A percentile compares a stretch with the other conserved stretches of the same genome.
These are phyloP conservation scores for Marasmius fiardii DNA, from an alignment of 1,284 basidiomycete genomes.

Conservation along the genomic window DNA sequence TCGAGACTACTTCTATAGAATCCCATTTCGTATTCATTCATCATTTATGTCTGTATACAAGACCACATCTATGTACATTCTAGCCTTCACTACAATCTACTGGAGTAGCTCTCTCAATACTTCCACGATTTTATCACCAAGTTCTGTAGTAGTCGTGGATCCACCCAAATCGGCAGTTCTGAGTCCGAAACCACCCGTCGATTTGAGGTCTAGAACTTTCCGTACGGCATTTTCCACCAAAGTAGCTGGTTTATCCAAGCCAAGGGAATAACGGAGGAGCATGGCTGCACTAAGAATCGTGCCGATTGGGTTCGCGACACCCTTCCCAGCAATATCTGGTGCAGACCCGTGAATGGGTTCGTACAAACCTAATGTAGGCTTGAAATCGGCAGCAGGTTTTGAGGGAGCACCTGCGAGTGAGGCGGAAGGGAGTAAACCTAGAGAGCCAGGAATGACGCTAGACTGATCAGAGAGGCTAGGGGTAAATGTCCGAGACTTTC, in stretches of 20 bases:
- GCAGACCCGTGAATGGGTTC: constrained; percentile 97
- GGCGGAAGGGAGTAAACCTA: constrained; percentile 94
- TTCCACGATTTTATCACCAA: constrained; percentile 85
- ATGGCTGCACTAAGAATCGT: constrained; percentile 96
- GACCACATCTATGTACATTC: neutral
- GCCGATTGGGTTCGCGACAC: constrained; percentile 96
- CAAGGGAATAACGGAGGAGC: constrained; percentile 93
- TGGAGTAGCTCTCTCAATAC: constrained; percentile 66
- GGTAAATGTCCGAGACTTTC: constrained; percentile 8
- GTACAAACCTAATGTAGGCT: constrained; percentile 83
- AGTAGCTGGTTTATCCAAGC: constrained; percentile 78
- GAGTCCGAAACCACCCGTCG: constrained; percentile 74
- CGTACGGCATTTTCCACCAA: constrained; percentile 88
- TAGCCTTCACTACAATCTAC: constrained; percentile 8
- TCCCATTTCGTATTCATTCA: neutral
- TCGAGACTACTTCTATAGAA: neutral
- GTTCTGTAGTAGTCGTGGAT: constrained; percentile 66
- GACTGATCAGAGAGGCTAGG: constrained; percentile 90
- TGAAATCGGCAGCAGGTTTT: constrained; percentile 65
- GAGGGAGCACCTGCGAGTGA: constrained; percentile 91
- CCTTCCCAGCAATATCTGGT: constrained; percentile 93
- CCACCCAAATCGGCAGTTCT: constrained; percentile 92
- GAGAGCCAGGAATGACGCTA: constrained; percentile 96
- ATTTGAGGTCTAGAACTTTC: constrained; percentile 78
- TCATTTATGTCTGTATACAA: neutral